phyloP scores from a whole-genome alignment of 768 basidiomycete species.

The Boletus bicolor region DNA sequence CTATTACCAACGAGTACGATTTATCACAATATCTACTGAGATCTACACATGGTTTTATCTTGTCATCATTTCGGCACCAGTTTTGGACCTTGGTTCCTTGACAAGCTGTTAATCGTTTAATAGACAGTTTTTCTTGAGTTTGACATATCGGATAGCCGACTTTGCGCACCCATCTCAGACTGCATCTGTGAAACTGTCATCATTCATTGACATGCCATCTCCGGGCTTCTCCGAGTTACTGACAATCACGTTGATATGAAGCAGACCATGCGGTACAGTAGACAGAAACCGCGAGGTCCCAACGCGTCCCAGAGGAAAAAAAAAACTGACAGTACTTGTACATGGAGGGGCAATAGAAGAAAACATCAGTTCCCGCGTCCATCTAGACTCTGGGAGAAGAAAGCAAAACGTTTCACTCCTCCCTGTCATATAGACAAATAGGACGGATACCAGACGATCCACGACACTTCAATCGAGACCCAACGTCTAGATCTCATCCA shows the following conservation, averaged over 20 bases:
- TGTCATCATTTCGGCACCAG: background rate
- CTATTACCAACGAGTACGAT: conserved; percentile 1
- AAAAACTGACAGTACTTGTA: too few species aligned
- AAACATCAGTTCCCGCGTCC: too few species aligned
- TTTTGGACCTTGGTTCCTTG: background rate
- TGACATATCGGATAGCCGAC: background rate
- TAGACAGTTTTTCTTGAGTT: background rate
- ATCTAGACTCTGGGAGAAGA: too few species aligned
- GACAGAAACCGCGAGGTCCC: background rate
- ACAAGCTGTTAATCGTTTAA: conserved; percentile 2
- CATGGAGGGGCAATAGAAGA: too few species aligned
- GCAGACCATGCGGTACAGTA: background rate
- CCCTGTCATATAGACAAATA: too few species aligned
- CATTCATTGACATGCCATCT: too few species aligned
- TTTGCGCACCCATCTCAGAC: background rate
- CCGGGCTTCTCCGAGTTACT: background rate
- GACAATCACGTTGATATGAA: background rate
- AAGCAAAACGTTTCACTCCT: too few species aligned
- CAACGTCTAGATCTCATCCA: too few species aligned
- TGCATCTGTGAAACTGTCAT: background rate
- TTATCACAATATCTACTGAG: conserved; percentile 11
- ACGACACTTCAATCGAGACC: too few species aligned
- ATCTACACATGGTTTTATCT: conserved; percentile 1
- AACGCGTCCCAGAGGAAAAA: background rate
- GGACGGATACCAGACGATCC: too few species aligned